Evolutionary conservation across 176 grass and related monocot genomes (phyloP).

Genomic region (Musa troglodytarum): DNA sequence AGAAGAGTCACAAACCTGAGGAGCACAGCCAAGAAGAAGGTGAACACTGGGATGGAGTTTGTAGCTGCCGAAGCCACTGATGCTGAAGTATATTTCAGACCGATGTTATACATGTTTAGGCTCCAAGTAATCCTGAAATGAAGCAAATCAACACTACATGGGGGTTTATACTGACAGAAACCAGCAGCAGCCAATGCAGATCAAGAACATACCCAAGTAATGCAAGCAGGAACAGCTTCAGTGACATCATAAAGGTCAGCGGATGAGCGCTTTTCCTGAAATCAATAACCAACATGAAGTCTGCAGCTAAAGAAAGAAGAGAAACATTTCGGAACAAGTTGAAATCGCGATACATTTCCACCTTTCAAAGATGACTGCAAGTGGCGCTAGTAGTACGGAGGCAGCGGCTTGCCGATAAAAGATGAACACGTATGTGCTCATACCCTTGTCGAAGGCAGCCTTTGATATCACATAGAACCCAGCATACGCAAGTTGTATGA

Average conservation of each 20-base stretch:
- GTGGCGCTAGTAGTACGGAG: slow-evolving; percentile 38
- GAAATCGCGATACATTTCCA: neutral
- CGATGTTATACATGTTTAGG: slow-evolving; percentile 23
- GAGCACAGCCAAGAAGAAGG: slow-evolving; percentile 59
- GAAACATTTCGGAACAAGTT: neutral
- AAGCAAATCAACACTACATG: neutral
- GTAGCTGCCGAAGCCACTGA: slow-evolving; percentile 30
- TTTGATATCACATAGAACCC: slow-evolving; percentile 63
- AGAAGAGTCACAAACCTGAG: slow-evolving; percentile 23
- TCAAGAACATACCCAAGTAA: slow-evolving; percentile 34
- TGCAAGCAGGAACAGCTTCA: slow-evolving; percentile 71
- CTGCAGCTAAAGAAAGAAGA: neutral
- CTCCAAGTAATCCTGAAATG: slow-evolving; percentile 26
- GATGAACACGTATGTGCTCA: slow-evolving; percentile 70
- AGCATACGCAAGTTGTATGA: slow-evolving; percentile 60
- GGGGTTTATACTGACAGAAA: neutral
- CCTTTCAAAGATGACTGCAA: slow-evolving; percentile 35
- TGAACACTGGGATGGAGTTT: slow-evolving; percentile 40
- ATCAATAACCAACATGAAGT: neutral
- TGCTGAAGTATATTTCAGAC: slow-evolving; percentile 53
- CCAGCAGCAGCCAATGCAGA: neutral
- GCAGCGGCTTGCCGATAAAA: slow-evolving; percentile 77
- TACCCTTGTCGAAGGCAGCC: slow-evolving; percentile 47
- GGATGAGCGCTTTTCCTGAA: slow-evolving; percentile 39
- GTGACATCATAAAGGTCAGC: slow-evolving; percentile 28